Evolutionary conservation across 805 yeast genomes (phyloP).

Genomic region (Priceomyces melissophilus): DNA sequence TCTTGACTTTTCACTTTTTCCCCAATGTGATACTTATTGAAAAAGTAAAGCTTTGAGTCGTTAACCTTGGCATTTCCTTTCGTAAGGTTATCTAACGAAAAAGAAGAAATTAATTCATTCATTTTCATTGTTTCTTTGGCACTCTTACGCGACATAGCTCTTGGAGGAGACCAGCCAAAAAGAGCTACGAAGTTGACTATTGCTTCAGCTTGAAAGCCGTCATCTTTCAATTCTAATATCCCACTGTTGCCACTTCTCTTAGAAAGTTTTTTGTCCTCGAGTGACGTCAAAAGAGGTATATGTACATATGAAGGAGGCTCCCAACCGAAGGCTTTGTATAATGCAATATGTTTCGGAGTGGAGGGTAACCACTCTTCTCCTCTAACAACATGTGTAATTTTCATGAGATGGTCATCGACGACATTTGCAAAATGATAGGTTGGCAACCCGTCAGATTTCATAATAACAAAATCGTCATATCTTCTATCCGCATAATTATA

Average conservation of each 20-base stretch:
- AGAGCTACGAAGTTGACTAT: constrained; percentile 81
- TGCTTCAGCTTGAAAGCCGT: constrained; percentile 83
- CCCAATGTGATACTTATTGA: constrained; percentile 69
- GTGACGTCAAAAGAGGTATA: constrained; percentile 79
- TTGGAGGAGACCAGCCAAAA: constrained; percentile 92
- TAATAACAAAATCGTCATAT: constrained; percentile 82
- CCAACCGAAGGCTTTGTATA: constrained; percentile 88
- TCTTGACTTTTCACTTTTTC: constrained; percentile 36
- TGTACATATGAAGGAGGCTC: constrained; percentile 77
- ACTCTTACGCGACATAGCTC: constrained; percentile 45
- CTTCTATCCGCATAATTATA: constrained; percentile 64
- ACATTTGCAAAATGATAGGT: constrained; percentile 97
- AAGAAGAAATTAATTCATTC: constrained; percentile 49
- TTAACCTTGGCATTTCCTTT: constrained; percentile 94
- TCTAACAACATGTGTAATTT: constrained; percentile 87
- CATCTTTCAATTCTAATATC: constrained; percentile 51
- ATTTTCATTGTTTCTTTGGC: constrained; percentile 51
- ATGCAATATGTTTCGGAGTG: constrained; percentile 88
- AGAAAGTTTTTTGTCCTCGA: constrained; percentile 72
- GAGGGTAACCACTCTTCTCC: constrained; percentile 99
- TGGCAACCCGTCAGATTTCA: constrained; percentile 93
- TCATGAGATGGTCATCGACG: constrained; percentile 90
- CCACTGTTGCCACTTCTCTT: constrained; percentile 84
- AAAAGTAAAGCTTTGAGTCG: constrained; percentile 65
- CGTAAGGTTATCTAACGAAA: constrained; percentile 71